Base-by-base conservation (phyloP, 2,329 filamentous ascomycete species). In the Fusarium stilboides region DNA sequence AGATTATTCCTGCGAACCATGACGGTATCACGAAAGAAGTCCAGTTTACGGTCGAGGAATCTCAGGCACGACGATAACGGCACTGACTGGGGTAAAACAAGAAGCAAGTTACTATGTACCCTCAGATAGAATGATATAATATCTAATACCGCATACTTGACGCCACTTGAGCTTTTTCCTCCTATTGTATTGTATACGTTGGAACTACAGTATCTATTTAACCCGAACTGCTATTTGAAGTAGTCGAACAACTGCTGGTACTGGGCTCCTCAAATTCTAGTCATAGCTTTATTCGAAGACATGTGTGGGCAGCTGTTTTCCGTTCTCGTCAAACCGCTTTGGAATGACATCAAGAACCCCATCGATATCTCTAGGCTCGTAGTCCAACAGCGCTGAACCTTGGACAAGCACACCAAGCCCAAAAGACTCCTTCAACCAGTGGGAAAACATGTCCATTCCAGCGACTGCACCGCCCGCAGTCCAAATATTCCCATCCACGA, bases 401-500 rank as follows among this genome's bases (percentile, higher is more conserved):
- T 58, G 15, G 1, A 37, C 68, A 26, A 78, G 67, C 19, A 79
- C 61, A 6, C 77, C 74, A 19, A 72, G 28, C 0, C 79, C 79
- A 65, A 72, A 80, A 3, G 70, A 76, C 47, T 79, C 73, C 50
- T 78, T 78, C 1, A 83, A 55, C 79, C 80, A 83, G 34, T 81
- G 74, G 10, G 80, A 71, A 56, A 81, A 65, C 77, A 82, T 81
- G 19, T 84, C 83, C 74, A 84, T 84, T 0, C 82, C 83, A 7
- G 83, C 82, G 17, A 80, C 71, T 0, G 83, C 81, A 15, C 83
- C 83, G 2, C 78, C 78, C 0, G 79, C 80, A 4, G 83, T 85
- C 83, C 83, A 85, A 31, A 84, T 76, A 37, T 84, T 83, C 1
- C 77, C 80, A 49, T 84, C 81, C 1, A 80, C 58, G 56, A 84